A percentile compares a stretch with the other conserved stretches of the same genome.
Conservation (phyloP, 805 yeast species). For the Cyberlindnera euphorbiae region DNA sequence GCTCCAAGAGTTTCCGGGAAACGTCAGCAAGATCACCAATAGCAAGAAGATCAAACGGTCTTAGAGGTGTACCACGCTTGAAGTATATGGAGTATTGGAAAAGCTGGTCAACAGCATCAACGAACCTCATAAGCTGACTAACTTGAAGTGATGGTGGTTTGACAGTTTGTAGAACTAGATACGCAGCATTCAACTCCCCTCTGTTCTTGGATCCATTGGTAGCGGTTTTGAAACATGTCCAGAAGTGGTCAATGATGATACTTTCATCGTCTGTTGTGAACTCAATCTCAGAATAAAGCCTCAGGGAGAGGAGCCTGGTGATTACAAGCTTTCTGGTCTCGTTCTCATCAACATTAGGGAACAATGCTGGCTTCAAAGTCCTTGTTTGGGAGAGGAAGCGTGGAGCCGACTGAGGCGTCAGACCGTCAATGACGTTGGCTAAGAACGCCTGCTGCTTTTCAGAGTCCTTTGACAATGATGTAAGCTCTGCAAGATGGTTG, state of each 20-base stretch:
- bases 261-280: constrained; percentile 11
- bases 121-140: constrained; percentile 14
- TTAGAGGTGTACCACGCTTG: constrained; percentile 31
- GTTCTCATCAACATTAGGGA: constrained; percentile 13
- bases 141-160: constrained; percentile 12
- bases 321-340: constrained; percentile 16
- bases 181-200: constrained; percentile 37
- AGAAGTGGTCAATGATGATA: constrained; percentile 30
- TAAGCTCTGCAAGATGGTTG: constrained; percentile 5
- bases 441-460: constrained; percentile 9
- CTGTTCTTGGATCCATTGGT: constrained; percentile 35
- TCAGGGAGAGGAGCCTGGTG: constrained; percentile 27
- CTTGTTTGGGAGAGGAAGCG: constrained; percentile 7
- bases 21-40: constrained; percentile 32
- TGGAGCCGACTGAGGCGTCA: constrained; percentile 10
- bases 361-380: constrained; percentile 8
- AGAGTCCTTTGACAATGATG: constrained; percentile 4
- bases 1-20: constrained; percentile 43
- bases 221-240: constrained; percentile 40
- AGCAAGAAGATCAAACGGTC: constrained; percentile 35
- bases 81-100: constrained; percentile 28
- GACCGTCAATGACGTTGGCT: constrained; percentile 5
- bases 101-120: constrained; percentile 27
- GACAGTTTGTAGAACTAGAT: constrained; percentile 24
- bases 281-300: constrained; percentile 25